Evolutionary conservation across 495 filamentous ascomycete genomes (phyloP).

Genomic region (Letharia lupina): DNA sequence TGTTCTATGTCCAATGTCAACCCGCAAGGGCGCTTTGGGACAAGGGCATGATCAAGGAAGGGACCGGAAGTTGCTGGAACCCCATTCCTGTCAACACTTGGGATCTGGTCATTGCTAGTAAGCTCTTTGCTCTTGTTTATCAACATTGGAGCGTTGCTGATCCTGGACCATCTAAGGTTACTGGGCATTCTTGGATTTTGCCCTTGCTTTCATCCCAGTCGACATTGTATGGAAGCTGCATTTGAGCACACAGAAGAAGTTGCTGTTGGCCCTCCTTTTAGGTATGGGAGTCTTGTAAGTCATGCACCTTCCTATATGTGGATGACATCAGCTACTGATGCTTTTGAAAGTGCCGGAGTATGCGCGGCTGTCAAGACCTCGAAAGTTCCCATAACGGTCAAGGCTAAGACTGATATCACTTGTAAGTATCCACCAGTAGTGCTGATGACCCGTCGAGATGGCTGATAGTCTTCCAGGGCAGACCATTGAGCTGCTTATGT

Average conservation of each 20-base stretch:
- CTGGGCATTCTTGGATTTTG: conserved; percentile 40
- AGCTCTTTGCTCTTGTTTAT: not conserved
- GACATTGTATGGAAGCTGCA: conserved; percentile 38
- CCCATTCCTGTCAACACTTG: conserved; percentile 30
- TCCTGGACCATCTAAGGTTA: conserved; percentile 25
- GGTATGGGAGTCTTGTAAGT: conserved; percentile 38
- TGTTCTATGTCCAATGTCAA: conserved; percentile 37
- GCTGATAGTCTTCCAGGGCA: conserved; percentile 22
- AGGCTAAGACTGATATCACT: conserved; percentile 32
- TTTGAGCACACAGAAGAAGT: conserved; percentile 39
- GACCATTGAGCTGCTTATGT: conserved; percentile 36
- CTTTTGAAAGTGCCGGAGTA: conserved; percentile 20
- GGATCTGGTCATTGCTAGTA: conserved; percentile 22
- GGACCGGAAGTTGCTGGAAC: conserved; percentile 30
- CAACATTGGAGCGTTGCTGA: not conserved
- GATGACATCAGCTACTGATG: not conserved
- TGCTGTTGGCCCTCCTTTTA: conserved; percentile 36
- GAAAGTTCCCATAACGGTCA: conserved; percentile 31
- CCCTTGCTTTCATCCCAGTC: conserved; percentile 41
- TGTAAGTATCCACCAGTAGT: conserved; percentile 27
- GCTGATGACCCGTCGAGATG: not conserved
- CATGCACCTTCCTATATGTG: not conserved
- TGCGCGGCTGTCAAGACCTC: conserved; percentile 38
- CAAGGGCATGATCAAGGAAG: conserved; percentile 25
- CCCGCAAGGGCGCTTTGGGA: conserved; percentile 39